phyloP scores from a whole-genome alignment of 169 alveolate species.

The Eimeria sp. region DNA sequence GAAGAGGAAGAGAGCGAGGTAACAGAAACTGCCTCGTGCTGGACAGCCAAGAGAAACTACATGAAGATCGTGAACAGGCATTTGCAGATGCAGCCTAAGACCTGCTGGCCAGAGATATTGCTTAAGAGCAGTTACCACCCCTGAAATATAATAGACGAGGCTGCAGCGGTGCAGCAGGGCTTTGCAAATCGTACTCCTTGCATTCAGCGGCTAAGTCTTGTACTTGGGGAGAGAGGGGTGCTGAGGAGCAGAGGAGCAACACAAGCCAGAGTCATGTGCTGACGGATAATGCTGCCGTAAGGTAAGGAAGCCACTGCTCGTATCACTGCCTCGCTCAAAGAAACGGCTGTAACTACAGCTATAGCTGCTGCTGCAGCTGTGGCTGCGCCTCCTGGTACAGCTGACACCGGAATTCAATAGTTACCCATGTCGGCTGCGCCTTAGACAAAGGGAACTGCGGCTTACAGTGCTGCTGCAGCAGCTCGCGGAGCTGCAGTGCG shows the following conservation, averaged over 20 bases:
- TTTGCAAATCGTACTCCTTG: slow-evolving; percentile 20
- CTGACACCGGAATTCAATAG: background rate
- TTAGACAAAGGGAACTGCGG: background rate
- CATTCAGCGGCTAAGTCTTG: slow-evolving; percentile 58
- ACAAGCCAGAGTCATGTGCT: background rate
- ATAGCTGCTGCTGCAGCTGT: background rate
- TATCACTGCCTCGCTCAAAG: background rate
- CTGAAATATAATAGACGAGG: background rate
- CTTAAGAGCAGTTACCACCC: background rate
- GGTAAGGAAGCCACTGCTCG: background rate
- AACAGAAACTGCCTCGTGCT: background rate
- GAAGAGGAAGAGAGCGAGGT: background rate
- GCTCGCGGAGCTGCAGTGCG: slow-evolving; percentile 78
- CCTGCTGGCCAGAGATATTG: too few species aligned
- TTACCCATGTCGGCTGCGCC: background rate
- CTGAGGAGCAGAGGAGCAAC: slow-evolving; percentile 27
- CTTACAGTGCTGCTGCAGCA: slow-evolving; percentile 73
- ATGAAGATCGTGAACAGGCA: background rate
- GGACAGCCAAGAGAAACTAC: background rate
- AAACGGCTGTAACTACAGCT: background rate
- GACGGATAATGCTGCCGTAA: background rate
- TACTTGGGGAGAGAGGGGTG: slow-evolving; percentile 55
- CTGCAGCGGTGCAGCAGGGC: background rate
- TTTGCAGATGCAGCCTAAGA: background rate
- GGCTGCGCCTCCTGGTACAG: background rate